A percentile compares a stretch with the other conserved stretches of the same genome.
Evolutionary conservation across 2,329 filamentous ascomycete genomes (phyloP).

Genomic region (Aspergillus fumigatus): DNA sequence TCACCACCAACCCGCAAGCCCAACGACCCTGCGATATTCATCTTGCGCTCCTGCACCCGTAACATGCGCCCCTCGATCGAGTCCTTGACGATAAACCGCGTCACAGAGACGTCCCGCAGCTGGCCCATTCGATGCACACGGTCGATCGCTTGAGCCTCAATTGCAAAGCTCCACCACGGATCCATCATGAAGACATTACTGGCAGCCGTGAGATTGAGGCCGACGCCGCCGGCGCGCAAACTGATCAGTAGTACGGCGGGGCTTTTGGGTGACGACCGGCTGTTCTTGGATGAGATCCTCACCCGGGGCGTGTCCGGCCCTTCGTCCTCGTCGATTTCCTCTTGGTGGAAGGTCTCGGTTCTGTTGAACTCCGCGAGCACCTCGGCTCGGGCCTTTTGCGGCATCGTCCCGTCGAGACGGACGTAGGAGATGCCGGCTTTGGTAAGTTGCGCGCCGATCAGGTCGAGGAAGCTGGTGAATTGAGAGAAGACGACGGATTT

Average conservation of each 20-base stretch:
- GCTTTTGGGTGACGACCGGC: slow-evolving; percentile 12
- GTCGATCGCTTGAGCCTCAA: slow-evolving; percentile 96
- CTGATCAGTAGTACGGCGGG: slow-evolving; percentile 69
- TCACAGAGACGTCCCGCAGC: slow-evolving; percentile 76
- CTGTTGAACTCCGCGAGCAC: slow-evolving; percentile 69
- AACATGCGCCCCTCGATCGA: slow-evolving; percentile 97
- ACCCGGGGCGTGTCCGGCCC: slow-evolving; percentile 1
- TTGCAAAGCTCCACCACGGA: slow-evolving; percentile 97
- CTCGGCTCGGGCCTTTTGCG: slow-evolving; percentile 75
- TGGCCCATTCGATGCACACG: slow-evolving; percentile 97
- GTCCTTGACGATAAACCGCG: slow-evolving; percentile 79
- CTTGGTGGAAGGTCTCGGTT: slow-evolving; percentile 34
- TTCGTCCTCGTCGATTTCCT: slow-evolving; percentile 35
- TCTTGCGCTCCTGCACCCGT: slow-evolving; percentile 89
- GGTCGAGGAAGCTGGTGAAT: slow-evolving; percentile 91
- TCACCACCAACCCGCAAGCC: slow-evolving; percentile 96
- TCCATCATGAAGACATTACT: slow-evolving; percentile 98
- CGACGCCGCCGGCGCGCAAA: slow-evolving; percentile 85
- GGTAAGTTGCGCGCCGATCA: slow-evolving; percentile 77
- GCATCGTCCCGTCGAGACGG: slow-evolving; percentile 88
- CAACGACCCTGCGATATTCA: slow-evolving; percentile 76
- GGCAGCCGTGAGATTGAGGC: slow-evolving; percentile 84
- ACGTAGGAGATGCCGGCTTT: slow-evolving; percentile 70
- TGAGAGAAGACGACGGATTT: slow-evolving; percentile 96
- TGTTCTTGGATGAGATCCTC: neutral